Evolutionary conservation across 768 basidiomycete genomes (phyloP), one percentile per base, ranked within the genome.

Genomic region (Tylopilus sp.): DNA sequence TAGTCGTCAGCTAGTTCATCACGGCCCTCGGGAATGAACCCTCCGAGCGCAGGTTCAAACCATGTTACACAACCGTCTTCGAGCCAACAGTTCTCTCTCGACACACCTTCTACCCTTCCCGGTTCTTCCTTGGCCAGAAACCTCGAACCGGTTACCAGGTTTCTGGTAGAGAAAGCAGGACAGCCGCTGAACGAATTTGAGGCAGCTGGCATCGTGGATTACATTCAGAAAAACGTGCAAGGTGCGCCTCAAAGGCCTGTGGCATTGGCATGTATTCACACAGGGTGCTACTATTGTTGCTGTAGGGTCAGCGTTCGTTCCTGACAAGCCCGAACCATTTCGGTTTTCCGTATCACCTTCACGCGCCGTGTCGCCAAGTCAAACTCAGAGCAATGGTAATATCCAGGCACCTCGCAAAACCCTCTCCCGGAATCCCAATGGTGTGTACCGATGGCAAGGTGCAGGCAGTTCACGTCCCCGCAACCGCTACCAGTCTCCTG

Each of bases 401-500:
- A 22, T 15, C 6, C 70, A 69, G 33, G 62, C 75, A 15, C 73
- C 81, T 6, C 76, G 76, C 17, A 82, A 77, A 61, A 82, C 76
- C 10, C 70, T 91, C 7, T 63, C 75, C 20, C 80, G 72, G 62
- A 91, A 91, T 59, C 88, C 88, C 0, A 91, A 91, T 62, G 88
- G 88, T 20, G 62, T 71, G 30, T 86, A 86, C 67, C 75, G 76
- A 43, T 89, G 85, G 84, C 78, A 83, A 57, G 89, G 88, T n/a
- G 84, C 74, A 28, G 87, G 88, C 39, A 88, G 85, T 58, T 81
- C 88, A 12, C 82, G 78, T 58, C 71, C 75, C 18, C 79, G 79
- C 42, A 89, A 87, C 64, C 82, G 86, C 39, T 87, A 82, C 62
- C 77, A 80, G 46, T 88, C 87, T 9, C 86, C 88, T 41, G 84